These are phyloP conservation scores for Vitis hybrid DNA, from an alignment of 177 flowering plant genomes.

Conservation along the genomic window DNA sequence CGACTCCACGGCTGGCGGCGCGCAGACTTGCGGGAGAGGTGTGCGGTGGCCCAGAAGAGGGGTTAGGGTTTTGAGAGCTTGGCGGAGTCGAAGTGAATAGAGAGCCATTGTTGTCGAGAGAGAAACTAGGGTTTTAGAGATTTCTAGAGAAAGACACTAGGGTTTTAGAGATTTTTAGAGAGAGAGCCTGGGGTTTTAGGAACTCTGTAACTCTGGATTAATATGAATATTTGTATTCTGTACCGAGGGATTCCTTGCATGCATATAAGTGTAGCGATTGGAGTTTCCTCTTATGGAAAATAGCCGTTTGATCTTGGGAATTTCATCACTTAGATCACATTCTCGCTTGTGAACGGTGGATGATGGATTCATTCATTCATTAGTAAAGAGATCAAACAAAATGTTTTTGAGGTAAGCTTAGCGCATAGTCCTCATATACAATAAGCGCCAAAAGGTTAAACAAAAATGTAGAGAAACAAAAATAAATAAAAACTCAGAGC, in stretches of 20 bases:
- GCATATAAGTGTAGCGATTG: too few species aligned
- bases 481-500: too few species aligned
- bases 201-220: background rate
- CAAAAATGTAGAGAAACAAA: too few species aligned
- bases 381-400: too few species aligned
- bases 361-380: too few species aligned
- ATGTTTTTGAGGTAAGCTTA: too few species aligned
- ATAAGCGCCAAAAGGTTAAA: too few species aligned
- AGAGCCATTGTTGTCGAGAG: constrained; percentile 35
- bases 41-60: constrained; percentile 20
- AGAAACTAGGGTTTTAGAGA: constrained; percentile 14
- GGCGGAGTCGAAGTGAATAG: constrained; percentile 47
- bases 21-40: constrained; percentile 5
- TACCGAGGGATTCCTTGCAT: background rate
- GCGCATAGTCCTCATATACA: too few species aligned
- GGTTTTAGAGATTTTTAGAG: constrained; percentile 2
- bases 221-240: background rate
- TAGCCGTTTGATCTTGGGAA: too few species aligned
- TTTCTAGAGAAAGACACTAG: background rate
- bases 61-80: constrained; percentile 34
- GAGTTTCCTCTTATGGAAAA: too few species aligned
- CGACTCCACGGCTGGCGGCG: constrained; percentile 1
- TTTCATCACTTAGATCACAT: too few species aligned
- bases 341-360: too few species aligned
- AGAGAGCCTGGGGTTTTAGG: background rate